phyloP scores from a whole-genome alignment of 495 filamentous ascomycete genomes.

The Endocarpon pusillum region DNA sequence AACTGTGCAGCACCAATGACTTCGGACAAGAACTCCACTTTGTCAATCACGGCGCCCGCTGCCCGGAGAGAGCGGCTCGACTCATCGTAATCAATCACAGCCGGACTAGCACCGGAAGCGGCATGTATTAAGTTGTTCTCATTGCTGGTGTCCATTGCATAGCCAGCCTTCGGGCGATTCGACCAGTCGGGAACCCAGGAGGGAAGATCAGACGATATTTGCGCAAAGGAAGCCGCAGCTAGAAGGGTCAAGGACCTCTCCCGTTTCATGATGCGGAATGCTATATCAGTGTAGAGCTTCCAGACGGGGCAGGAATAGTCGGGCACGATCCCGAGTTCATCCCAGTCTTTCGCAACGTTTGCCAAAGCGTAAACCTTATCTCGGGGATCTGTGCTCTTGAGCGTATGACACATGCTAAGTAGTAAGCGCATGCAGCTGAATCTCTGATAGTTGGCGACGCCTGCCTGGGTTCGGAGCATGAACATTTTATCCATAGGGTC shows the following conservation, averaged over 20 bases:
- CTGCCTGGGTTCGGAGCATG: neutral
- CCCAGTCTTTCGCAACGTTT: neutral
- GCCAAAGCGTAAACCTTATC: slow-evolving; percentile 6
- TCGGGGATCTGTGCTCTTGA: slow-evolving; percentile 3
- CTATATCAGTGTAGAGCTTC: slow-evolving; percentile 3
- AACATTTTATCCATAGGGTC: neutral
- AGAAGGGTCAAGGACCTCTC: slow-evolving; percentile 2
- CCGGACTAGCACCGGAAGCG: too few species aligned
- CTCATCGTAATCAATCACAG: neutral
- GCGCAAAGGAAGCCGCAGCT: neutral
- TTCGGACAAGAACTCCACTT: neutral
- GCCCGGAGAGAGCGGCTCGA: neutral
- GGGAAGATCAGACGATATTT: slow-evolving; percentile 1
- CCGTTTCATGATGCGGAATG: slow-evolving; percentile 1
- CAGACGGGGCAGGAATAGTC: slow-evolving; percentile 4
- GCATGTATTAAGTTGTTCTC: too few species aligned
- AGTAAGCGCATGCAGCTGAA: neutral
- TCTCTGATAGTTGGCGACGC: neutral
- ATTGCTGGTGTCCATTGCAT: too few species aligned
- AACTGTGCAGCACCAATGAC: neutral
- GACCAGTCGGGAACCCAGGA: slow-evolving; percentile 9
- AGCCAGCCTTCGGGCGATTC: neutral
- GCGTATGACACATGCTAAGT: neutral
- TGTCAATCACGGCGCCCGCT: neutral
- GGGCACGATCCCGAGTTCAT: neutral